These are phyloP conservation scores for Breynia disticha DNA, from an alignment of 441 rosid genomes.

Conservation along the genomic window DNA sequence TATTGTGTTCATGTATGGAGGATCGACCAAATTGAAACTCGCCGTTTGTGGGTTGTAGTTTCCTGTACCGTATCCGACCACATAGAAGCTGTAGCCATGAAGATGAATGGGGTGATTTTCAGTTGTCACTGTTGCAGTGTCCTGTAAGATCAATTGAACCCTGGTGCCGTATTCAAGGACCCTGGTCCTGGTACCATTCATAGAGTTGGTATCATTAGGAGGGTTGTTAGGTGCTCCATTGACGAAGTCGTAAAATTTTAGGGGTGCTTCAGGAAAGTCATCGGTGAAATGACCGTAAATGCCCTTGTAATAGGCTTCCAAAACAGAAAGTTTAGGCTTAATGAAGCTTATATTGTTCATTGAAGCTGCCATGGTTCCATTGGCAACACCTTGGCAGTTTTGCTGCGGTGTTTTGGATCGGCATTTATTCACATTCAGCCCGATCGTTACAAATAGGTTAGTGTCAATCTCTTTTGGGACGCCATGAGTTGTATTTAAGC, in stretches of 20 bases:
- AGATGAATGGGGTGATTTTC: constrained; percentile 93
- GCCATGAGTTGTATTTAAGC: constrained; percentile 29
- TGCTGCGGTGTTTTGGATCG: constrained; percentile 38
- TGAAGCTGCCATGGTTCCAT: constrained; percentile 69
- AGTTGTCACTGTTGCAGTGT: constrained; percentile 56
- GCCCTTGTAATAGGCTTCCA: constrained; percentile 66
- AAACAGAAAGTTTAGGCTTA: constrained; percentile 46
- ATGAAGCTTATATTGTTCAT: constrained; percentile 76
- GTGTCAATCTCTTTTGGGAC: constrained; percentile 52
- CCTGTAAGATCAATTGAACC: constrained; percentile 66
- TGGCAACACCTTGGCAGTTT: constrained; percentile 44
- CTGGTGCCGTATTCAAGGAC: constrained; percentile 59
- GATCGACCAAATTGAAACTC: constrained; percentile 56
- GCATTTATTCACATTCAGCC: constrained; percentile 62
- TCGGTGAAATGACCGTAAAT: constrained; percentile 51
- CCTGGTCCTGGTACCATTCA: constrained; percentile 58
- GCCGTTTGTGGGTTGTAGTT: constrained; percentile 48
- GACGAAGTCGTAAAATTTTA: constrained; percentile 59
- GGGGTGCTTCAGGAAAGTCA: constrained; percentile 66
- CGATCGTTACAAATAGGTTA: constrained; percentile 53
- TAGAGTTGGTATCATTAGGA: constrained; percentile 56
- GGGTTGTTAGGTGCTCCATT: constrained; percentile 71
- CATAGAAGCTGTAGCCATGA: constrained; percentile 83
- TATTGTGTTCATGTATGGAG: constrained; percentile 76
- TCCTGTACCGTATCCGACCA: constrained; percentile 63